Evolutionary conservation across 2,329 filamentous ascomycete species (phyloP).

Genomic region (Chaetomium strumarium): DNA sequence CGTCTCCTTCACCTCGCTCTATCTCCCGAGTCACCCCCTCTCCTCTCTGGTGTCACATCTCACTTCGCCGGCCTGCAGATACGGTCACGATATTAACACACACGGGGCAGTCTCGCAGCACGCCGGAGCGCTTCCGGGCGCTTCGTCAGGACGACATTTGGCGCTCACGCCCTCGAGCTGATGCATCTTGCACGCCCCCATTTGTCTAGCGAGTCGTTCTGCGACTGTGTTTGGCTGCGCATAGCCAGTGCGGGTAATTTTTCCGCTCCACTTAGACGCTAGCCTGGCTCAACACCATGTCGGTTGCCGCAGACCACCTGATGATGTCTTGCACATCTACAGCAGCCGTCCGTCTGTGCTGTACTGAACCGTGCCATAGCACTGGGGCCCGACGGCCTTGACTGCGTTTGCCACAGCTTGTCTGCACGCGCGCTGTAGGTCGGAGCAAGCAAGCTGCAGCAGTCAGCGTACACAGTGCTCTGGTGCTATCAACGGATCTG

Average conservation of each 20-base stretch:
- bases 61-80: constrained; percentile 9
- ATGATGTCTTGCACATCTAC: neutral
- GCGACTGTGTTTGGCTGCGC: constrained; percentile 6
- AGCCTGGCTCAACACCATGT: neutral
- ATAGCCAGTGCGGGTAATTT: constrained; percentile 14
- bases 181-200: constrained; percentile 10
- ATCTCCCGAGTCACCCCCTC: neutral
- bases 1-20: neutral
- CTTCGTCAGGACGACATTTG: constrained; percentile 1
- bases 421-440: neutral
- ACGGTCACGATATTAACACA: constrained; percentile 1
- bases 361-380: neutral
- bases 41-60: constrained; percentile 5
- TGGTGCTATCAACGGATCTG: constrained; percentile 1
- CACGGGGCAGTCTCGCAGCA: constrained; percentile 2
- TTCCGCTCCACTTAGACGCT: constrained; percentile 10
- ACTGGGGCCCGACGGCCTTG: neutral
- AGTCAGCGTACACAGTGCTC: neutral
- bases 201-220: neutral
- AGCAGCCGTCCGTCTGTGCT: neutral
- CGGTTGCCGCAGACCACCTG: neutral
- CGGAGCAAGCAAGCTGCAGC: neutral
- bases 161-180: constrained; percentile 9
- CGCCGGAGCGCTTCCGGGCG: constrained; percentile 11
- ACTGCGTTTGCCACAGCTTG: neutral